These are phyloP conservation scores for Candida montana DNA, from an alignment of 805 yeast species.

Conservation along the genomic window DNA sequence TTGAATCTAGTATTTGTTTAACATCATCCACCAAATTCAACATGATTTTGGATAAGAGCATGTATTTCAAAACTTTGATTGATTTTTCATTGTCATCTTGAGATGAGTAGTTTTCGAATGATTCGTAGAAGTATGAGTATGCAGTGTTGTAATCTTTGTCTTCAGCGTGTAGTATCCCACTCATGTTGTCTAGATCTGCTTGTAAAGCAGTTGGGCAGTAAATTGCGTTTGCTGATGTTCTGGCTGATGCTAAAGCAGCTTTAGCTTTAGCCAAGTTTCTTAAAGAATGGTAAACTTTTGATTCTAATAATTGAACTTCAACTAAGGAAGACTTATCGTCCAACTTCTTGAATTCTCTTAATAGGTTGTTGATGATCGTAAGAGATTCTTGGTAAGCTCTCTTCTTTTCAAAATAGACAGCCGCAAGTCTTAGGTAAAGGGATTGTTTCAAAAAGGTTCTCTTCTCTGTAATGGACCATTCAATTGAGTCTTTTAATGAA, in stretches of 20 bases:
- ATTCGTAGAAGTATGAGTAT: constrained; percentile 89
- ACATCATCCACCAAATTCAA: constrained; percentile 81
- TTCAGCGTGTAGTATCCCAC: constrained; percentile 94
- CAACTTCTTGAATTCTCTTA: constrained; percentile 83
- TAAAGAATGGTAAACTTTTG: constrained; percentile 84
- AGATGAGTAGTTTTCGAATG: constrained; percentile 80
- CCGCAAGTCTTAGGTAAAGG: constrained; percentile 76
- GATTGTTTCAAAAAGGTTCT: constrained; percentile 87
- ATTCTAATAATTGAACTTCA: constrained; percentile 89
- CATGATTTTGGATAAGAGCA: constrained; percentile 93
- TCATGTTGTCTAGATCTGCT: constrained; percentile 92
- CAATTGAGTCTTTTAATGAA: constrained; percentile 73
- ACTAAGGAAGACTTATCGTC: constrained; percentile 95
- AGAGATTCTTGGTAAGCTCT: constrained; percentile 63
- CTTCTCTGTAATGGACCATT: constrained; percentile 80
- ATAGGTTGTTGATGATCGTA: constrained; percentile 60
- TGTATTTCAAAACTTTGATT: constrained; percentile 79
- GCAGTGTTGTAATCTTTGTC: constrained; percentile 97
- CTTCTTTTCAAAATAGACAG: constrained; percentile 62
- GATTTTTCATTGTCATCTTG: constrained; percentile 58
- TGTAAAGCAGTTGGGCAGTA: constrained; percentile 92
- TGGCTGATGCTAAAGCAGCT: constrained; percentile 89
- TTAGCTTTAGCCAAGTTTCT: constrained; percentile 87
- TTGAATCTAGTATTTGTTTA: constrained; percentile 68
- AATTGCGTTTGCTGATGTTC: constrained; percentile 96